A percentile compares a stretch with the other conserved stretches of the same genome.
phyloP scores from a whole-genome alignment of 2,329 filamentous ascomycete species.

The Talaromyces sp. region DNA sequence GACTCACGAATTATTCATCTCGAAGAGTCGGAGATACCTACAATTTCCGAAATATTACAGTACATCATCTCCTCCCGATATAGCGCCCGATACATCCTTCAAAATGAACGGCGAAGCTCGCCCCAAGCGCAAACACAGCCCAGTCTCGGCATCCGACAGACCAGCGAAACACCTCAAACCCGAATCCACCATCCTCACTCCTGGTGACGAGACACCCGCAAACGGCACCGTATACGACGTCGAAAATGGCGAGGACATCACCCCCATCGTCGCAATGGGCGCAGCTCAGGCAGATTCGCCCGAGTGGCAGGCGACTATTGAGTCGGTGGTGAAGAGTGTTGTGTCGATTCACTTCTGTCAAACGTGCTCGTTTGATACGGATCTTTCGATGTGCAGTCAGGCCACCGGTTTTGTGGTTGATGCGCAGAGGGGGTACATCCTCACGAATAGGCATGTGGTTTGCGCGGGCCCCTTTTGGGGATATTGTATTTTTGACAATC shows the following conservation, averaged over 20 bases:
- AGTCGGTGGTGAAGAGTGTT: slow-evolving; percentile 88
- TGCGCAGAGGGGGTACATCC: slow-evolving; percentile 82
- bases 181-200: slow-evolving; percentile 41
- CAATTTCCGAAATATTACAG: slow-evolving; percentile 11
- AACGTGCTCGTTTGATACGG: slow-evolving; percentile 97
- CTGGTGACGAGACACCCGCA: slow-evolving; percentile 41
- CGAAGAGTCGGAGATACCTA: slow-evolving; percentile 13
- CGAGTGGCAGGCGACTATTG: slow-evolving; percentile 95
- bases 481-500: slow-evolving; percentile 97
- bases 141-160: slow-evolving; percentile 49
- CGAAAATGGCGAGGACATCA: slow-evolving; percentile 47
- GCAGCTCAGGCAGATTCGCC: slow-evolving; percentile 62
- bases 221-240: slow-evolving; percentile 46
- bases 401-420: slow-evolving; percentile 98
- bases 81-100: slow-evolving; percentile 27
- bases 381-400: slow-evolving; percentile 86
- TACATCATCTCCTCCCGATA: slow-evolving; percentile 13
- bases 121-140: slow-evolving; percentile 56
- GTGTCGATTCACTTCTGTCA: slow-evolving; percentile 99
- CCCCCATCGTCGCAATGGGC: slow-evolving; percentile 43
- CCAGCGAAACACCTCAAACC: slow-evolving; percentile 56
- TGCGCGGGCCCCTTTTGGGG: slow-evolving; percentile 96
- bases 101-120: slow-evolving; percentile 50
- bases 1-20: background rate
- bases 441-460: slow-evolving; percentile 90